Conservation (phyloP, 208 protist species). For the Trypanosoma grayi region DNA sequence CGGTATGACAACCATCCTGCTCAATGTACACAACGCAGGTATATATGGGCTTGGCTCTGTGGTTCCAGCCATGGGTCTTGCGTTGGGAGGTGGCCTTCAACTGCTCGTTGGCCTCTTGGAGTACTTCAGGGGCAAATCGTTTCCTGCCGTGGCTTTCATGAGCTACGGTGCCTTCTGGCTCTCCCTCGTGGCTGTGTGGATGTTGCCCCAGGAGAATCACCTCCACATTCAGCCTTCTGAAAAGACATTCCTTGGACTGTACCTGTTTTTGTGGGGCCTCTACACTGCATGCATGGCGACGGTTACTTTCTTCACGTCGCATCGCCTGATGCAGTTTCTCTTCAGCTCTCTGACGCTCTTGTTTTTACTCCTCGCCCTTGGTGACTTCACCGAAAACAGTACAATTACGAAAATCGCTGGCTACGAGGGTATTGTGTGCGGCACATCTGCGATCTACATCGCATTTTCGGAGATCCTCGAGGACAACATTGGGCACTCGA, state of each 20-base stretch:
- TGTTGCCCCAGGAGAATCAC: constrained; percentile 29
- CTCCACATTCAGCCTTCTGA: constrained; percentile 2
- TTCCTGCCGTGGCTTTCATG: constrained; percentile 40
- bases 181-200: constrained; percentile 36
- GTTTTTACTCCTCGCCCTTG: constrained; percentile 45
- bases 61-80: constrained; percentile 41
- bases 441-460: constrained; percentile 50
- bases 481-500: constrained; percentile 34
- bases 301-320: constrained; percentile 23
- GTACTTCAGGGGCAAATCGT: constrained; percentile 47
- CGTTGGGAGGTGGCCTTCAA: constrained; percentile 50
- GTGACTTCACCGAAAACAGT: constrained; percentile 15
- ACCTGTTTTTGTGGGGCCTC: constrained; percentile 28
- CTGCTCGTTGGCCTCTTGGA: constrained; percentile 56
- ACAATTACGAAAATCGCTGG: constrained; percentile 33
- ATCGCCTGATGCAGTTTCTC: constrained; percentile 20
- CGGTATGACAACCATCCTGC: constrained; percentile 58
- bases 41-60: constrained; percentile 30
- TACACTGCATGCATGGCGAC: too few relatives aligned
- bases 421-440: constrained; percentile 49
- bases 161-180: constrained; percentile 63
- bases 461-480: constrained; percentile 42
- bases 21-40: constrained; percentile 53
- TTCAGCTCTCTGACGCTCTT: constrained; percentile 24
- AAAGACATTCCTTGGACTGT: constrained; percentile 16